phyloP scores from a whole-genome alignment of 164 flowering plant species.

The Nelumbo lutea region DNA sequence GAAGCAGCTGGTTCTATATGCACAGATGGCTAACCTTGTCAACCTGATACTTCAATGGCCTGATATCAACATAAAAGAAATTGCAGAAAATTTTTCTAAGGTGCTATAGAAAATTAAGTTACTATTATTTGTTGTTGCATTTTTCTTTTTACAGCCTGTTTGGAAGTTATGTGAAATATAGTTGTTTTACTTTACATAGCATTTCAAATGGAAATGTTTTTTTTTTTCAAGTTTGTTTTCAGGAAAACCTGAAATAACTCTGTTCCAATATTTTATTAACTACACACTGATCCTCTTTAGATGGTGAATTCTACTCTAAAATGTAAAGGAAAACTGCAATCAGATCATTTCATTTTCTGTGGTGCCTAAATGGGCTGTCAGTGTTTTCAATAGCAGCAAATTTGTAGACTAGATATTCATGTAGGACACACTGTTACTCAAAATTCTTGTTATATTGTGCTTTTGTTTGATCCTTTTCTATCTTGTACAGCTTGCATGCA shows the following conservation, averaged over 20 bases:
- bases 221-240: background rate
- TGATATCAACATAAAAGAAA: slow-evolving; percentile 62
- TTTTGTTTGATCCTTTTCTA: background rate
- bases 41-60: slow-evolving; percentile 65
- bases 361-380: background rate
- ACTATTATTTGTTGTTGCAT: background rate
- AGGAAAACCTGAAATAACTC: background rate
- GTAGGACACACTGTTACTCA: background rate
- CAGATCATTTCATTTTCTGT: no score
- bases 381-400: background rate
- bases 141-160: no score
- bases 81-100: slow-evolving; percentile 88
- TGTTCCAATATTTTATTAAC: no score
- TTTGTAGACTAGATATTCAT: background rate
- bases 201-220: background rate
- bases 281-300: no score
- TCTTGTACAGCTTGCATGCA: slow-evolving; percentile 79
- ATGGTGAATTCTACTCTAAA: no score
- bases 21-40: slow-evolving; percentile 98
- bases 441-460: background rate
- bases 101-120: slow-evolving; percentile 21
- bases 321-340: no score
- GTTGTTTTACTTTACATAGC: no score
- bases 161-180: no score
- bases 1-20: slow-evolving; percentile 74